phyloP scores from a whole-genome alignment of 495 filamentous ascomycete genomes.

The Amniculicola lignicola region DNA sequence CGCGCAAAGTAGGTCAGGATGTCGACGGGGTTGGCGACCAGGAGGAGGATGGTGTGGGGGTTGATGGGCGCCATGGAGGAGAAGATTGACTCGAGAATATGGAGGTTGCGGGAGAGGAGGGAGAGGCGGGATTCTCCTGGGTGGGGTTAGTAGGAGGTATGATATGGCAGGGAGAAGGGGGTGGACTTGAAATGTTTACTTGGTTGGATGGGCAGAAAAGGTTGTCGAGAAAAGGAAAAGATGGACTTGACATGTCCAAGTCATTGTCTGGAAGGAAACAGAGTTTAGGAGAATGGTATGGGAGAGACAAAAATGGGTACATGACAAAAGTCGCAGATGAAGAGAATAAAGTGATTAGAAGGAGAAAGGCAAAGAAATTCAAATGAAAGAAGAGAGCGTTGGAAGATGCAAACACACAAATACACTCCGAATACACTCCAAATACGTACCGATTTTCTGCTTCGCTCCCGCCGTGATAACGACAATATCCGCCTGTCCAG shows the following conservation, averaged over 20 bases:
- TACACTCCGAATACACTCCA: no score
- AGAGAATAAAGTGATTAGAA: no score
- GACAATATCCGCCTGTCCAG: slow-evolving; percentile 47
- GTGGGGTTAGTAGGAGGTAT: slow-evolving; percentile 3
- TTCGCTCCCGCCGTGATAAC: slow-evolving; percentile 50
- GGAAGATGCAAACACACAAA: not conserved
- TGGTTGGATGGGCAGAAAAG: no score
- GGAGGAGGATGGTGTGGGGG: slow-evolving; percentile 42
- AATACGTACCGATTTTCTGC: slow-evolving; percentile 31
- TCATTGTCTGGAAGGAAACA: not conserved
- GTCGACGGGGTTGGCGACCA: slow-evolving; percentile 51
- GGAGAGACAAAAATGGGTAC: no score
- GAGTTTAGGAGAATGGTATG: not conserved
- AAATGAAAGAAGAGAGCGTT: not conserved
- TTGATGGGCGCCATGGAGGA: slow-evolving; percentile 43
- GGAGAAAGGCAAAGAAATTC: not conserved
- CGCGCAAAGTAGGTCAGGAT: slow-evolving; percentile 46
- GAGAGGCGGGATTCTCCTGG: slow-evolving; percentile 45
- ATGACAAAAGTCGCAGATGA: no score
- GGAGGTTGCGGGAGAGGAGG: slow-evolving; percentile 45
- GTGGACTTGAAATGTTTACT: no score
- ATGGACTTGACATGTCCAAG: not conserved
- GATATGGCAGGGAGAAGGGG: no score
- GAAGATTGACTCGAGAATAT: slow-evolving; percentile 42
- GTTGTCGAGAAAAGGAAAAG: no score